A percentile compares a stretch with the other conserved stretches of the same genome.
Conservation (phyloP, 2,329 filamentous ascomycete species). For the Neofusicoccum umdonicola region DNA sequence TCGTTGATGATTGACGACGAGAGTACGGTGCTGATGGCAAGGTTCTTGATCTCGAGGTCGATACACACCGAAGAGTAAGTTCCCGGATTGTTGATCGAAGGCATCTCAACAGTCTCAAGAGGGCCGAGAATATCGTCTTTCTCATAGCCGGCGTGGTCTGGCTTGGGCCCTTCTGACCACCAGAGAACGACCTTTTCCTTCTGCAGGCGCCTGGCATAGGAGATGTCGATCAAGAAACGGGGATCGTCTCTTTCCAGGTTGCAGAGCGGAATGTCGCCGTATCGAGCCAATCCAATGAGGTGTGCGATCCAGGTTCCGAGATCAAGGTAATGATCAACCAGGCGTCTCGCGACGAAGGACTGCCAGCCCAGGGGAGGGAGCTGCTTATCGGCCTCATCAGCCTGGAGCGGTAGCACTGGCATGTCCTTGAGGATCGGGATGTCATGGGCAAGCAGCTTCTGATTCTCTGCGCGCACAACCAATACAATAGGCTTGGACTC, state of each 20-base stretch:
- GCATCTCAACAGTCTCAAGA: conserved; percentile 87
- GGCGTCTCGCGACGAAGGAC: conserved; percentile 76
- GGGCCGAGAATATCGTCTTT: conserved; percentile 82
- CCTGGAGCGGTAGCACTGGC: conserved; percentile 76
- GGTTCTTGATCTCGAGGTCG: conserved; percentile 87
- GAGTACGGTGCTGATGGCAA: conserved; percentile 96
- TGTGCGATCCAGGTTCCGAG: conserved; percentile 92
- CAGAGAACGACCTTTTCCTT: conserved; percentile 91
- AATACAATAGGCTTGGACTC: conserved; percentile 77
- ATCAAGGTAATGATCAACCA: conserved; percentile 87
- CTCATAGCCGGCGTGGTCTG: conserved; percentile 95
- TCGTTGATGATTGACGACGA: conserved; percentile 97
- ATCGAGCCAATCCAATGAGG: conserved; percentile 80
- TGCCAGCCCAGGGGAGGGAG: conserved; percentile 95
- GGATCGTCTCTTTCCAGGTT: conserved; percentile 95
- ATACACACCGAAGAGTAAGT: conserved; percentile 96
- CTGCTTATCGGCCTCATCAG: conserved; percentile 79
- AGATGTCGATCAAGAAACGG: conserved; percentile 90
- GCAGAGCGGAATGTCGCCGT: conserved; percentile 91
- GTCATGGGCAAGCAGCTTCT: conserved; percentile 76
- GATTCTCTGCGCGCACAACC: conserved; percentile 87
- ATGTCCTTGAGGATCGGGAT: conserved; percentile 81
- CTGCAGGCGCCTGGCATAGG: conserved; percentile 86
- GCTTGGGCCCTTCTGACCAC: conserved; percentile 86
- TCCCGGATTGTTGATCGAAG: conserved; percentile 85